These are phyloP conservation scores for Athelia sp. DNA, from an alignment of 1,284 basidiomycete genomes.

Conservation along the genomic window DNA sequence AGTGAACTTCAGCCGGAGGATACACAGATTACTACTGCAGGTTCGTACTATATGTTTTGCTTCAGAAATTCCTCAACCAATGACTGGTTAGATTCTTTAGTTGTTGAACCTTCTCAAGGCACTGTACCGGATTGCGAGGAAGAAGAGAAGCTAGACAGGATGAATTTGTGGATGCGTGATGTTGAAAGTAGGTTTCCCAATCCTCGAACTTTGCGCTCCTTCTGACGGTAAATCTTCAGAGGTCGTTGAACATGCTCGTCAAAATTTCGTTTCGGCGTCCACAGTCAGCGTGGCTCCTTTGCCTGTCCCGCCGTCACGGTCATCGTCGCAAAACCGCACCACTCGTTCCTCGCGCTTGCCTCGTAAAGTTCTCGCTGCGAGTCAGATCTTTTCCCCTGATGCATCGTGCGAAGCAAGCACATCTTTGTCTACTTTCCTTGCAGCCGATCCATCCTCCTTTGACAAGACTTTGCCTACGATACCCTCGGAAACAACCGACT, in stretches of 20 bases:
- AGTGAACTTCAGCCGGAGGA: conserved; percentile 43
- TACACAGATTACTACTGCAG: conserved; percentile 28
- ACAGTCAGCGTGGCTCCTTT: conserved; percentile 45
- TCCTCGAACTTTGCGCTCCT: conserved; percentile 7
- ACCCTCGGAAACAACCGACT: conserved; percentile 17
- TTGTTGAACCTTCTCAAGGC: background rate
- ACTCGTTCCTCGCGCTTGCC: conserved; percentile 48
- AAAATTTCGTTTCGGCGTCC: conserved; percentile 48
- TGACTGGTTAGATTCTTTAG: background rate
- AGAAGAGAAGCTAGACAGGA: conserved; percentile 56
- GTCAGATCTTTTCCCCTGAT: conserved; percentile 58
- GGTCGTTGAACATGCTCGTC: conserved; percentile 71
- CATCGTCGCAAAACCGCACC: conserved; percentile 35
- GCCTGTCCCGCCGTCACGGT: conserved; percentile 54
- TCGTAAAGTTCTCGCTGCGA: conserved; percentile 59
- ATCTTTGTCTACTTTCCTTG: conserved; percentile 23
- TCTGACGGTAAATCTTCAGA: conserved; percentile 32
- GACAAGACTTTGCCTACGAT: conserved; percentile 20
- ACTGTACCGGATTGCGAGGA: conserved; percentile 18
- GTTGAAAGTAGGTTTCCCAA: conserved; percentile 60
- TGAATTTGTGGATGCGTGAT: conserved; percentile 73
- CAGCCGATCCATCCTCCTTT: conserved; percentile 8
- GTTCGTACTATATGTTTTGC: conserved; percentile 18
- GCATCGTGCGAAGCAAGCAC: conserved; percentile 28
- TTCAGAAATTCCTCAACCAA: conserved; percentile 3